These are phyloP conservation scores for Xylaria scruposa DNA, from an alignment of 495 filamentous ascomycete genomes.

Conservation along the genomic window DNA sequence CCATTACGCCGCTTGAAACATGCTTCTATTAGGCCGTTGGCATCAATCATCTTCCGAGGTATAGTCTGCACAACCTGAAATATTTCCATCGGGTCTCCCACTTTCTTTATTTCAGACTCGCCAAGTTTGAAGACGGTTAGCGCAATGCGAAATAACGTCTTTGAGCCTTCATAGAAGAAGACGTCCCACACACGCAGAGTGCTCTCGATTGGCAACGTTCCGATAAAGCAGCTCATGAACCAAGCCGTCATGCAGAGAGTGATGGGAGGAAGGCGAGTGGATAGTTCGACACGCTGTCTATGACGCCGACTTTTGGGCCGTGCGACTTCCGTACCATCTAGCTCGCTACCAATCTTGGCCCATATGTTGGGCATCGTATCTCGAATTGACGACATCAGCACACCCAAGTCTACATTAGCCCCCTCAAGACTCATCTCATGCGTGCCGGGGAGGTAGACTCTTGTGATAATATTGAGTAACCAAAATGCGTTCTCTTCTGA, in stretches of 20 bases:
- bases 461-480: constrained; percentile 92
- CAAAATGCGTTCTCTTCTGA: constrained; percentile 92
- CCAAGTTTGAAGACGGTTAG: constrained; percentile 92
- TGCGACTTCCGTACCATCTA: constrained; percentile 60
- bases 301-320: constrained; percentile 46
- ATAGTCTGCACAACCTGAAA: constrained; percentile 95
- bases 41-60: constrained; percentile 80
- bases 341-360: constrained; percentile 83
- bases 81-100: constrained; percentile 91
- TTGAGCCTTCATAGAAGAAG: constrained; percentile 94
- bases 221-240: constrained; percentile 98
- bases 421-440: constrained; percentile 92
- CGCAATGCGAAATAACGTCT: constrained; percentile 93
- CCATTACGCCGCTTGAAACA: constrained; percentile 82
- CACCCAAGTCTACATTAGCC: constrained; percentile 92
- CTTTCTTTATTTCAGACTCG: constrained; percentile 78
- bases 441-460: constrained; percentile 86
- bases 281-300: constrained; percentile 40
- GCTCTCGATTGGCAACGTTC: constrained; percentile 87
- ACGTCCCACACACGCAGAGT: constrained; percentile 93
- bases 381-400: constrained; percentile 83
- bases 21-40: constrained; percentile 78
- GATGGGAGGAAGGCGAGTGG: constrained; percentile 79
- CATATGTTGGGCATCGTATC: constrained; percentile 88
- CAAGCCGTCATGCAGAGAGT: constrained; percentile 94